A percentile compares a stretch with the other conserved stretches of the same genome.
Evolutionary conservation across 345 rosid species (phyloP).

Genomic region (Populus euphratica): DNA sequence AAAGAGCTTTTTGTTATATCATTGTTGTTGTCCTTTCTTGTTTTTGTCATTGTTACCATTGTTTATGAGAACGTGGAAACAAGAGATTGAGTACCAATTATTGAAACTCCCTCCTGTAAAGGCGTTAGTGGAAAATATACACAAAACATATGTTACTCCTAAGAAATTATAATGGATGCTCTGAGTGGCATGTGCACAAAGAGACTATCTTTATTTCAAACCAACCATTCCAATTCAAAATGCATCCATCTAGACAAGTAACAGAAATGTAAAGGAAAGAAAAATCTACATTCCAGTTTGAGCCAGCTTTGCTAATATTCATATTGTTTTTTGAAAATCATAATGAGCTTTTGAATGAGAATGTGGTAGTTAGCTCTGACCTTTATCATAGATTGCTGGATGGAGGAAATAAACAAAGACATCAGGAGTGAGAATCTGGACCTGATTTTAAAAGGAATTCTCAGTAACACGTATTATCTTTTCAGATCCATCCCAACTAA

Average conservation of each 20-base stretch:
- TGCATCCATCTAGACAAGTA: too few species aligned
- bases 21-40: too few species aligned
- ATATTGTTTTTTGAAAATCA: neutral
- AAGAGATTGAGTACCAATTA: neutral
- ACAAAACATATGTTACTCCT: too few species aligned
- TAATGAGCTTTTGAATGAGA: neutral
- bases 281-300: neutral
- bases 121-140: neutral
- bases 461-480: neutral
- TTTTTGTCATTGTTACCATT: too few species aligned
- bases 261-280: neutral
- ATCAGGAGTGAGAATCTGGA: too few species aligned
- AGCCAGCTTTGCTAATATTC: neutral
- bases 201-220: too few species aligned
- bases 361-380: neutral
- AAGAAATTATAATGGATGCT: too few species aligned
- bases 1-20: too few species aligned
- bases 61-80: neutral
- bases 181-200: too few species aligned
- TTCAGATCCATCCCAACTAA: conserved; percentile 48
- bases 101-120: neutral
- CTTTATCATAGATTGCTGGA: neutral
- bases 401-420: neutral
- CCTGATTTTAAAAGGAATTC: neutral
- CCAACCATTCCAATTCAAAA: neutral